Evolutionary conservation across 1,284 basidiomycete species (phyloP), one percentile per base, ranked within the genome.

Genomic region (Trichosporon sp.): DNA sequence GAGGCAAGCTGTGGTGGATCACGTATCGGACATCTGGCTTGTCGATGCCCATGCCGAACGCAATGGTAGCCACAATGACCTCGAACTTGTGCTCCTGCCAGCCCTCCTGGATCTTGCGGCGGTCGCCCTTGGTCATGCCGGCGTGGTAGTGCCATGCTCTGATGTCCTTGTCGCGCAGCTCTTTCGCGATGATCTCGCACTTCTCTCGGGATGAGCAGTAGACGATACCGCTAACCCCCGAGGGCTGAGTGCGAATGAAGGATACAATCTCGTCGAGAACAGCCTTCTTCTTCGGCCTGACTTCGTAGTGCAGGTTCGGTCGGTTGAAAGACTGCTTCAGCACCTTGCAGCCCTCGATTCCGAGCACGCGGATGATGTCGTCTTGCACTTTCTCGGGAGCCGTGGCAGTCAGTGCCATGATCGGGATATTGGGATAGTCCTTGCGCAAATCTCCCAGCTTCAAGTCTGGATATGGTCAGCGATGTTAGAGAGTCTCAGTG

Each of bases 21-120:
- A 94, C 91, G 76, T 91, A 83, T 76, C 82, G 73, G 0, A 83
- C 89, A 75, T 93, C 88, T 0, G 89, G 83, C 80, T 98, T 98
- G 83, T 98, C 95, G 70, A 98, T 95, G 18, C 95, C 96, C 96
- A 99, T 98, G 9, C 96, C 96, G 80, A 98, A 98, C 0, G 93
- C 93, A 74, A 93, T 87, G 89, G 96, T 99, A 0, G 95, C 96
- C 34, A 97, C 93, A 68, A 99, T 93, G 70, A 99, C 89, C 66
- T 89, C 86, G 74, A 90, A 89, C 38, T 86, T 83, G 34, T 90
- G 91, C 1, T 81, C 82, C 81, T 91, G 90, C 95, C 95, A 98
- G 29, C 88, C 87, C 29, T 86, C 79, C 75, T 95, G 90, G 1
- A 89, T 87, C 62, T 83, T 81, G 62, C 87, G 85, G 73, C 91